Evolutionary conservation across 495 filamentous ascomycete genomes (phyloP), one percentile per base, ranked within the genome.

Genomic region (Xylaria curta): DNA sequence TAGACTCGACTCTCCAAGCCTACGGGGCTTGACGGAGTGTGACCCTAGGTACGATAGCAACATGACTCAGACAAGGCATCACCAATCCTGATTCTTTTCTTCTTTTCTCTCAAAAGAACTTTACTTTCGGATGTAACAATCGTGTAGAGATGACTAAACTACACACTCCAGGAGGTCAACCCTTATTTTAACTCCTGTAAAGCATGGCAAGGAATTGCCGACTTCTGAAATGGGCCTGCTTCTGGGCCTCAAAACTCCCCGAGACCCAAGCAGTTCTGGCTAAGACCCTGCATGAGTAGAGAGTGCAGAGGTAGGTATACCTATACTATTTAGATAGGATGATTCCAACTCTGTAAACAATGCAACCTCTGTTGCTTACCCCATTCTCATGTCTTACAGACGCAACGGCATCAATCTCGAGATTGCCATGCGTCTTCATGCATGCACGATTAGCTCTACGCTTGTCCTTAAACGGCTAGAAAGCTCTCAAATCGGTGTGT

Each of bases 251-350:
- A 21, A 49, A 56, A 12, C n/a, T 56, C 49, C 44, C 46, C 40
- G 63, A 66, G 63, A 28, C 63, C 53, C 63, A 66, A 51, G 47
- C 53, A 51, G 21, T 13, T 47, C 5, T 66, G 31, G 46, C 31
- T 51, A n/a, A 8, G 31, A 38, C 46, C 63, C 61, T 47, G 42
- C 61, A 64, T 64, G n/a, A n/a, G n/a, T n/a, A n/a, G n/a, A n/a
- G n/a, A n/a, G n/a, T n/a, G n/a, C n/a, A n/a, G n/a, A n/a, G n/a
- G n/a, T n/a, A n/a, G n/a, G n/a, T 31, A 31, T 31, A 3, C 28
- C 1, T 31, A 31, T 31, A 31, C 28, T 31, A 31, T 31, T 31
- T 31, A 31, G 28, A 31, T 31, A 31, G 3, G 28, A 31, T 3
- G 46, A 49, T 5, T 49, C 19, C 19, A 49, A 49, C 46, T n/a